A percentile compares a stretch with the other conserved stretches of the same genome.
phyloP scores from a whole-genome alignment of 345 rosid species.

The Arabidopsis suecica region DNA sequence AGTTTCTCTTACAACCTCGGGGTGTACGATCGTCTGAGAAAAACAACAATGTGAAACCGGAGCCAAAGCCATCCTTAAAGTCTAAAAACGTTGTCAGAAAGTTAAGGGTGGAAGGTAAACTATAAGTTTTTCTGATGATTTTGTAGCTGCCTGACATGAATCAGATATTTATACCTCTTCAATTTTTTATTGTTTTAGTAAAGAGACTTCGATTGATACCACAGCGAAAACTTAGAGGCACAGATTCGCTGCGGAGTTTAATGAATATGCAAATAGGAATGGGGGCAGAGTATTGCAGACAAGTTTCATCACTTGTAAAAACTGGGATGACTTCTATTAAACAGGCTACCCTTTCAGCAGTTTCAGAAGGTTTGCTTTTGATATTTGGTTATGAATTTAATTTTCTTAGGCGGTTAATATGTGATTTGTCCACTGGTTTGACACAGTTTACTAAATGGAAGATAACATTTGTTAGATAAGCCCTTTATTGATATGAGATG shows the following conservation, averaged over 20 bases:
- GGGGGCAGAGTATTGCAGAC: slow-evolving; percentile 79
- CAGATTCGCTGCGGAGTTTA: slow-evolving; percentile 73
- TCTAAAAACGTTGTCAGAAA: slow-evolving; percentile 71
- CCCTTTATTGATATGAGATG: background rate
- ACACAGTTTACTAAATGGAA: background rate
- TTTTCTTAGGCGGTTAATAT: no score
- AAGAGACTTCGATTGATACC: slow-evolving; percentile 76
- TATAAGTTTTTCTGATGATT: slow-evolving; percentile 10
- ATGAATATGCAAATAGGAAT: slow-evolving; percentile 71
- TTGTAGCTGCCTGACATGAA: slow-evolving; percentile 10
- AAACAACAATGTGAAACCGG: slow-evolving; percentile 48
- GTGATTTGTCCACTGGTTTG: no score
- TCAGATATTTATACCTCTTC: slow-evolving; percentile 18
- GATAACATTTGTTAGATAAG: background rate
- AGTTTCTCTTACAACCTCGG: slow-evolving; percentile 86
- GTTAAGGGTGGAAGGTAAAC: slow-evolving; percentile 86
- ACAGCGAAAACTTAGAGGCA: slow-evolving; percentile 71
- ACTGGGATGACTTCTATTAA: slow-evolving; percentile 79
- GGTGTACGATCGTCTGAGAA: slow-evolving; percentile 59
- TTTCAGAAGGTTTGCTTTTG: slow-evolving; percentile 71
- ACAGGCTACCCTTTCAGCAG: slow-evolving; percentile 61
- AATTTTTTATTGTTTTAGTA: slow-evolving; percentile 56
- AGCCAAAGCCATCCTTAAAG: slow-evolving; percentile 56
- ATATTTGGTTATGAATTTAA: background rate
- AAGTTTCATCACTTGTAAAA: slow-evolving; percentile 84